These are phyloP conservation scores for Asterophora lycoperdoides DNA, from an alignment of 768 basidiomycete genomes.

Conservation along the genomic window DNA sequence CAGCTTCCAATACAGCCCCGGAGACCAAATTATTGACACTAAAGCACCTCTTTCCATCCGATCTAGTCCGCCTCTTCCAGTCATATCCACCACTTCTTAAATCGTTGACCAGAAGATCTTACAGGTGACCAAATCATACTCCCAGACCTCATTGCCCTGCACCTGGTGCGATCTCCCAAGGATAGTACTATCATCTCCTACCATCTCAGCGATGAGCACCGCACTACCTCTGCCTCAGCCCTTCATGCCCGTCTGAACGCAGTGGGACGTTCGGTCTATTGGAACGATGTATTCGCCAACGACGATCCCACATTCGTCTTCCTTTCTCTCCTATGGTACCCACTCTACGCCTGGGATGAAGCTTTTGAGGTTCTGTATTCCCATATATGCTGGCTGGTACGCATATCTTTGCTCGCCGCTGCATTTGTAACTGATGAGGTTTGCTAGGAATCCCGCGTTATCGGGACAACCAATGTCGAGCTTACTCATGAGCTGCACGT, in stretches of 20 bases:
- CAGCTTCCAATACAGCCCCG: constrained; percentile 3
- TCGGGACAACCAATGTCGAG: constrained; percentile 34
- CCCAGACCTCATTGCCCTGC: constrained; percentile 49
- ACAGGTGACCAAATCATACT: constrained; percentile 31
- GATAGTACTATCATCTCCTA: constrained; percentile 42
- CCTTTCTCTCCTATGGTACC: constrained; percentile 52
- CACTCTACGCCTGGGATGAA: constrained; percentile 60
- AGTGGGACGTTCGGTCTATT: constrained; percentile 41
- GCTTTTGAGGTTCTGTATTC: constrained; percentile 46
- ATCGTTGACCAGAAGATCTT: background rate
- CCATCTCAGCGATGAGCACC: constrained; percentile 32
- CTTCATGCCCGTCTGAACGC: constrained; percentile 35
- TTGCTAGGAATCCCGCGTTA: constrained; percentile 42
- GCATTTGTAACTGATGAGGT: background rate
- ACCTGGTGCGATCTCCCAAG: constrained; percentile 43
- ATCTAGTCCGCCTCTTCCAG: constrained; percentile 26
- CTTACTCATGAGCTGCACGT: constrained; percentile 53
- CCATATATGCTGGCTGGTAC: constrained; percentile 45
- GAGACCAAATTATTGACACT: constrained; percentile 44
- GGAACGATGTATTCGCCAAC: constrained; percentile 39
- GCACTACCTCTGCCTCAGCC: constrained; percentile 29
- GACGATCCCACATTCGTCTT: constrained; percentile 54
- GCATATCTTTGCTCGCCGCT: constrained; percentile 16
- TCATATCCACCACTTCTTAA: background rate
- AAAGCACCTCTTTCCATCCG: constrained; percentile 43